Conservation (phyloP, 2,329 filamentous ascomycete genomes). For the Amauroascus niger region DNA sequence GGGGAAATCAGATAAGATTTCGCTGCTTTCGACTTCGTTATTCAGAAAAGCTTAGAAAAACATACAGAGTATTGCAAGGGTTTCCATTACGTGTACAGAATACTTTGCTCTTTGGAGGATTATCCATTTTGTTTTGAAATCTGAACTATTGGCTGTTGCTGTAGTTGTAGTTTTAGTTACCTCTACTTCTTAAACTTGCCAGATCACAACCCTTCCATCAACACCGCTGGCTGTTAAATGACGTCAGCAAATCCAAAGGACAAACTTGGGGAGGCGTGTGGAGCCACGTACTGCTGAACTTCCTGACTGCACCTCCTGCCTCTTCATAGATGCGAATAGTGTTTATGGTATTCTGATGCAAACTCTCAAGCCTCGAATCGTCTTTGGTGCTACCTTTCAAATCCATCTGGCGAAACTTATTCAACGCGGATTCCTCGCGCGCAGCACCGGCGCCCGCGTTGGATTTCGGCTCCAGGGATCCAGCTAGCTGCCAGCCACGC, state of each 20-base stretch:
- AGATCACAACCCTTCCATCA: constrained; percentile 72
- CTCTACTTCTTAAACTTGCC: constrained; percentile 41
- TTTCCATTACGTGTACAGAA: too few species aligned
- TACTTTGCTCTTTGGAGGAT: too few species aligned
- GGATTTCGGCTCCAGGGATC: constrained; percentile 68
- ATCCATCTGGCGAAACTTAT: constrained; percentile 99
- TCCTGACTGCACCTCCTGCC: constrained; percentile 53
- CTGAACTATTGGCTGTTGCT: too few species aligned
- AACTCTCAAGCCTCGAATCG: constrained; percentile 87
- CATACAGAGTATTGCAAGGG: too few species aligned
- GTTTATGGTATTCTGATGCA: constrained; percentile 93
- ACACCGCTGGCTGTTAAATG: constrained; percentile 60
- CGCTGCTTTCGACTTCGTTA: too few species aligned
- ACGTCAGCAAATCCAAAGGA: constrained; percentile 5
- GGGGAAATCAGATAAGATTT: too few species aligned
- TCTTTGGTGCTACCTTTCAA: constrained; percentile 86
- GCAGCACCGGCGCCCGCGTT: constrained; percentile 49
- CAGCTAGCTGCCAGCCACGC: constrained; percentile 72
- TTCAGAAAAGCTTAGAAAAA: too few species aligned
- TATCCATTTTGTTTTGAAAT: too few species aligned
- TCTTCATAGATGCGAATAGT: constrained; percentile 69
- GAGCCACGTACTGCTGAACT: constrained; percentile 69
- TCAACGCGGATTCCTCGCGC: constrained; percentile 83
- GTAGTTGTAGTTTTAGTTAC: too few species aligned
- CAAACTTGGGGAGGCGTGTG: not conserved